Percentiles rank a stretch among this genome's conserved stretches.
Evolutionary conservation across 2,329 filamentous ascomycete species (phyloP).

Genomic region (Alternaria hordeiaustralica): DNA sequence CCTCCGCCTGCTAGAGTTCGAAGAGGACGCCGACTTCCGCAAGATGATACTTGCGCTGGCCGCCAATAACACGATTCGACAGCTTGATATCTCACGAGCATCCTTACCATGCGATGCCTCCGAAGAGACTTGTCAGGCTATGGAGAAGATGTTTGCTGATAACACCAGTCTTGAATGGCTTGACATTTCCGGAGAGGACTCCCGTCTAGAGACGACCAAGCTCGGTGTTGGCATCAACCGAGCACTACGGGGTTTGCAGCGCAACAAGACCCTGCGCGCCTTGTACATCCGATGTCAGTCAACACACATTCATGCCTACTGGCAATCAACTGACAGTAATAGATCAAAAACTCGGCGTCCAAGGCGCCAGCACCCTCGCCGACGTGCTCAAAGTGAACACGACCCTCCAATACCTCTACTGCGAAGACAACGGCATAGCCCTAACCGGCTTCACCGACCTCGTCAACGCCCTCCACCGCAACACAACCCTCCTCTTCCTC

Average conservation of each 20-base stretch:
- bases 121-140: slow-evolving; percentile 68
- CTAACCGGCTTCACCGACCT: slow-evolving; percentile 73
- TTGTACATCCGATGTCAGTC: slow-evolving; percentile 64
- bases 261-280: slow-evolving; percentile 66
- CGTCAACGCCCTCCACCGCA: slow-evolving; percentile 71
- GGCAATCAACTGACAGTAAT: slow-evolving; percentile 19
- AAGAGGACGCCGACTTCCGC: slow-evolving; percentile 68
- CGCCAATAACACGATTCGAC: slow-evolving; percentile 67
- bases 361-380: slow-evolving; percentile 72
- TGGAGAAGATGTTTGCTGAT: slow-evolving; percentile 69
- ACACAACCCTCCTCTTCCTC: slow-evolving; percentile 67
- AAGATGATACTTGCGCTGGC: slow-evolving; percentile 67
- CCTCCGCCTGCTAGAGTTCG: slow-evolving; percentile 73
- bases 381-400: slow-evolving; percentile 71
- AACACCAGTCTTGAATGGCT: slow-evolving; percentile 71
- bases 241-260: slow-evolving; percentile 68
- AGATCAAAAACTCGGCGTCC: slow-evolving; percentile 71
- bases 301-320: accelerated
- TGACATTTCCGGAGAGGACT: slow-evolving; percentile 74
- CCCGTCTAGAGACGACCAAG: slow-evolving; percentile 72
- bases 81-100: slow-evolving; percentile 72
- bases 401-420: slow-evolving; percentile 69
- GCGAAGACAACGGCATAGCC: slow-evolving; percentile 74
- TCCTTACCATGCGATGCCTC: slow-evolving; percentile 73
- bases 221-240: slow-evolving; percentile 73